Conservation (phyloP, 2,329 filamentous ascomycete genomes). For the Bimuria novae-zelandiae region DNA sequence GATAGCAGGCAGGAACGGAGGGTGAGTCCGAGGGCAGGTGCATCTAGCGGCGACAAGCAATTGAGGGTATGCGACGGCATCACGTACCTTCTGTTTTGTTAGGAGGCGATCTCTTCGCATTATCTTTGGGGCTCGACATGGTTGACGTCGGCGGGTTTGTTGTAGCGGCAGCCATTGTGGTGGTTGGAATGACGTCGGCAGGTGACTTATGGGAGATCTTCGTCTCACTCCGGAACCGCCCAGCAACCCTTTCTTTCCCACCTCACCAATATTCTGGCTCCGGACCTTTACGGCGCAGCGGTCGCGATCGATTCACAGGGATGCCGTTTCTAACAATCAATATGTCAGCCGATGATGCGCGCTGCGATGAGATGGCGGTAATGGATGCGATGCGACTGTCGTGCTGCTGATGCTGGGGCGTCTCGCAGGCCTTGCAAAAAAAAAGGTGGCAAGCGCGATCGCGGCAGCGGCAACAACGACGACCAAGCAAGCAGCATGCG, state of each 20-base stretch:
- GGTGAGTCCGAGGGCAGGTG: neutral
- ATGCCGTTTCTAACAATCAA: neutral
- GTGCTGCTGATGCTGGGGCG: neutral
- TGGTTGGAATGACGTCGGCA: conserved; percentile 10
- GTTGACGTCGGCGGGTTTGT: conserved; percentile 7
- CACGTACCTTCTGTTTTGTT: conserved; percentile 10
- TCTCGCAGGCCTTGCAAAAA: neutral
- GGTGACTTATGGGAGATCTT: conserved; percentile 6
- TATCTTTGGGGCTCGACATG: conserved; percentile 9
- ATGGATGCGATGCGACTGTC: neutral
- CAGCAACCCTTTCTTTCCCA: conserved; percentile 10
- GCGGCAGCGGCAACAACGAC: conserved; percentile 1
- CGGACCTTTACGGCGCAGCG: neutral
- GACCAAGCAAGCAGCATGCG: conserved; percentile 2
- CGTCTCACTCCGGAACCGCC: neutral
- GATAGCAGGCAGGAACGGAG: neutral
- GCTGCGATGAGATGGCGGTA: conserved; percentile 6
- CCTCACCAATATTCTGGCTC: neutral
- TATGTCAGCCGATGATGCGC: neutral
- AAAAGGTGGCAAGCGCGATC: conserved; percentile 2
- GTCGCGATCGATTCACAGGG: neutral
- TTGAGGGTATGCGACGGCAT: neutral
- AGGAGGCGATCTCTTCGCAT: neutral
- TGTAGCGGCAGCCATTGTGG: conserved; percentile 9
- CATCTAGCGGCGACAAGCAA: too few species aligned